Conservation (phyloP, 2,329 filamentous ascomycete genomes). For the Claviceps lovelessii region DNA sequence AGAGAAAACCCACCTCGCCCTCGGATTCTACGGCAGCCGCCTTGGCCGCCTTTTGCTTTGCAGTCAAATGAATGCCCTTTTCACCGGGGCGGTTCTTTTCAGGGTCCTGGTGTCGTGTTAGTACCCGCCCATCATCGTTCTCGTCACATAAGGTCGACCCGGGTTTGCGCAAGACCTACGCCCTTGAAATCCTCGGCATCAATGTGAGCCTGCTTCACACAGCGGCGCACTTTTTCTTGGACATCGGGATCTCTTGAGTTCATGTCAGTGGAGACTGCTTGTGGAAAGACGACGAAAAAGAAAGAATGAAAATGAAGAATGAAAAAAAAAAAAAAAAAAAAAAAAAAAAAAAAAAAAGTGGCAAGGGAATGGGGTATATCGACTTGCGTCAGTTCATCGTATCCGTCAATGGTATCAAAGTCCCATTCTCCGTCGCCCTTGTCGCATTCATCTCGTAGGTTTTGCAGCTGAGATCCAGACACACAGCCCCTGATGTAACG, state of each 20-base stretch:
- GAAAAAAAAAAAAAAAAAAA: background rate
- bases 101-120: conserved; percentile 42
- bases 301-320: background rate
- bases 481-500: conserved; percentile 60
- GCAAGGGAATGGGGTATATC: background rate
- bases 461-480: conserved; percentile 57
- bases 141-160: background rate
- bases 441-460: conserved; percentile 44
- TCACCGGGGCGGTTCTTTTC: conserved; percentile 58
- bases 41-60: conserved; percentile 22
- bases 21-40: conserved; percentile 14
- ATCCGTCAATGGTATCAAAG: conserved; percentile 62
- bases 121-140: background rate
- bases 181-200: conserved; percentile 79
- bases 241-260: conserved; percentile 38
- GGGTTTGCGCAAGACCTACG: conserved; percentile 37
- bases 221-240: conserved; percentile 59
- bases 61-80: conserved; percentile 43
- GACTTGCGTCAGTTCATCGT: conserved; percentile 53
- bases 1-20: conserved; percentile 8
- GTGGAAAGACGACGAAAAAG: no score
- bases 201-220: conserved; percentile 65
- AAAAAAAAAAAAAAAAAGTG: background rate
- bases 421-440: conserved; percentile 35
- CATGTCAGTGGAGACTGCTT: background rate